A percentile compares a stretch with the other conserved stretches of the same genome.
Conservation (phyloP, 345 rosid genomes). For the Eucalyptus erythrocorys region DNA sequence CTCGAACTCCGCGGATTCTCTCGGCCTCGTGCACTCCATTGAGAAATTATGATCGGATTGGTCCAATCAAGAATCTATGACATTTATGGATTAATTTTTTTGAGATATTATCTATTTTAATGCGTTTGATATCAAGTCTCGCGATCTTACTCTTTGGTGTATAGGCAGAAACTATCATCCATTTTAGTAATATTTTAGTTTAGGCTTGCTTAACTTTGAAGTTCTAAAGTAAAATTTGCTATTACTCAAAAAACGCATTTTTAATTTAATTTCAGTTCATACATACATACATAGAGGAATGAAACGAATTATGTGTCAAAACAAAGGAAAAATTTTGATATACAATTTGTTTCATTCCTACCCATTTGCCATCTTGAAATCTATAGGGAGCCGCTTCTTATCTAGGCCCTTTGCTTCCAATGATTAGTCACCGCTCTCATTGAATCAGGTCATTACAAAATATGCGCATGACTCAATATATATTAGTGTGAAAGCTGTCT, state of each 20-base stretch:
- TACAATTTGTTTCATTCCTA: accelerated
- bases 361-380: accelerated
- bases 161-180: accelerated
- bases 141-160: accelerated
- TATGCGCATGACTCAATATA: accelerated
- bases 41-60: neutral
- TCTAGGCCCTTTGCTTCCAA: accelerated
- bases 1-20: too few relatives aligned
- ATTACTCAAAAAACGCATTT: accelerated
- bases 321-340: too few relatives aligned
- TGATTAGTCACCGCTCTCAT: accelerated
- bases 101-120: neutral
- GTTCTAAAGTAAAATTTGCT: accelerated
- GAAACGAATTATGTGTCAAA: too few relatives aligned
- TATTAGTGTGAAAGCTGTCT: neutral
- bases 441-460: neutral
- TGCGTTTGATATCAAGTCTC: accelerated
- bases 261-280: too few relatives aligned
- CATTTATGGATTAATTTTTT: neutral
- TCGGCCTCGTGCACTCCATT: neutral
- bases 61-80: neutral
- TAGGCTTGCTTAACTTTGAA: neutral
- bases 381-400: accelerated
- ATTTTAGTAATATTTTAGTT: neutral
- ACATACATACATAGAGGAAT: too few relatives aligned